Base-by-base conservation (phyloP, 164 flowering plant species). In the Aristolochia fimbriata region DNA sequence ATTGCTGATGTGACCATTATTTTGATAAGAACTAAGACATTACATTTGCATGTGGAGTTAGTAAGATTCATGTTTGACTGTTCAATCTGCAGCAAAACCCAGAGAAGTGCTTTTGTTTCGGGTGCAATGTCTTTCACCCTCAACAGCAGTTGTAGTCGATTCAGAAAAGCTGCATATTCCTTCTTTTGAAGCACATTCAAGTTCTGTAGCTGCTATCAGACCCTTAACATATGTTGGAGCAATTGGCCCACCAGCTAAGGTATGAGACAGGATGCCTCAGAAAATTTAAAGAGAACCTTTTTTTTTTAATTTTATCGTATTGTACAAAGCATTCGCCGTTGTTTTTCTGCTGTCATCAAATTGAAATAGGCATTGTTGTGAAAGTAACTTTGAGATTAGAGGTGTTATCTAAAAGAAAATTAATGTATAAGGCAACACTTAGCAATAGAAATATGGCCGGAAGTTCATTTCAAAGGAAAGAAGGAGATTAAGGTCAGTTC, bases 91-190 rank as follows among this genome's bases (percentile, higher is more conserved):
- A 80, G 93, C 76, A 51, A 84, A 76, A 63, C 45, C 47, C 58
- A 82, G 76, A 72, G 82, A 77, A 13, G 51, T 65, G 51, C 20
- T 71, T 30, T 76, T 65, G 60, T 73, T 75, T 60, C 86, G 74
- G 45, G 55, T 74, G 10, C 91, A 79, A 65, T 88, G 90, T 68
- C 54, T 74, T 68, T 65, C 83, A 47, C 79, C 95, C 54, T 70
- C 81, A 46, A 55, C 84, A 21, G 60, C 86, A 20, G 61, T 77
- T 6, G 71, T 83, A 45, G 77, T 88, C 61, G 83, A 79, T 60
- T n/a, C 81, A 70, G 87, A 78, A 60, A 81, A 81, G 76, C 70
- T 83, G 51, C 71, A 71, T 52, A 63, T 88, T 53, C 76, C 78
- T 62, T 79, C 89, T 63, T 68, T 83, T 59, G 86, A 81, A 62